Base-by-base conservation (phyloP, 2,329 filamentous ascomycete genomes). In the Falciphora oryzae region DNA sequence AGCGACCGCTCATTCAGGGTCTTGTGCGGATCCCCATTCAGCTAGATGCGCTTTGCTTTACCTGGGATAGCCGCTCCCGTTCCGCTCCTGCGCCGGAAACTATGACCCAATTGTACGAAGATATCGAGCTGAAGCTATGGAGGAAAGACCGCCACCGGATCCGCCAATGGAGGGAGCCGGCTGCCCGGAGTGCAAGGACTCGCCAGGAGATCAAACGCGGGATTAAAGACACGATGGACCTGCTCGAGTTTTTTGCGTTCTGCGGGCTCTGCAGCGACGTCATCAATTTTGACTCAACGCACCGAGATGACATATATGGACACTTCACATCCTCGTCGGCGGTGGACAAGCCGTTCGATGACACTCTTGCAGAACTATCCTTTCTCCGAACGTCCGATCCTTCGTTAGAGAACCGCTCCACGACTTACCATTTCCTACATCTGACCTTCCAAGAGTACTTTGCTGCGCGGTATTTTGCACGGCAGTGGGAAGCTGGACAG, bases 1-100 rank as follows among this genome's bases (percentile, higher is more conserved):
- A 64, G 0, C 73, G 75, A 65, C 62, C 29, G 64, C 67, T 77
- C 8, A 70, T 81, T 13, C 67, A 75, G 61, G 71, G 67, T 6
- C 72, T 81, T 35, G 71, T 77, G 2, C 76, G 73, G n/a, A 79
- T 81, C 57, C 79, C 78, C 0, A 77, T 81, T 65, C 77, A 76
- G 62, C 69, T 81, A 0, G 79, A 81, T 70, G 79, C 78, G 1
- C 64, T 81, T 31, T 81, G 78, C 65, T 76, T 70, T 59, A 74
- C 63, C 22, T 80, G 77, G 77, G 65, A 72, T 61, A 59, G 67
- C 0, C 65, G 70, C 31, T 63, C 69, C 27, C 22, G 35, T 57
- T 31, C 57, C 2, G 57, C 59, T 56, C 31, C 32, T 29, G 53
- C 38, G 7, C 70, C 67, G 3, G 61, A 75, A n/a, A 78, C 75